Evolutionary conservation across 2,329 filamentous ascomycete species (phyloP).

Genomic region (Fusarium sarcochroum): DNA sequence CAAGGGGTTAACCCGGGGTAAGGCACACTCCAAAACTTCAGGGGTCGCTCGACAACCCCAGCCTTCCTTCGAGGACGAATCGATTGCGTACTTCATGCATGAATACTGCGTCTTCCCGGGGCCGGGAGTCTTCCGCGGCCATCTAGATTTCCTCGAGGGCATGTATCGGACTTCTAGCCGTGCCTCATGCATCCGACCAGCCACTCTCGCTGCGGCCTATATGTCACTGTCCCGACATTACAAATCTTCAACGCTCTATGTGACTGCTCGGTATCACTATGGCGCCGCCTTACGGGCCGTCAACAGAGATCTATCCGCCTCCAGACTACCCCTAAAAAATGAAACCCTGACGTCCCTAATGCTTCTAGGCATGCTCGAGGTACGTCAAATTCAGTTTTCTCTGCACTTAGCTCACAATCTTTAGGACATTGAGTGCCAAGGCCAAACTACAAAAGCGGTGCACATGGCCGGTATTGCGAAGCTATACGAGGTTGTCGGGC

Average conservation of each 20-base stretch:
- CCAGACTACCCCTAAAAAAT: constrained; percentile 20
- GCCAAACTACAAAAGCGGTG: constrained; percentile 28
- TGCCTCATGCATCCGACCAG: constrained; percentile 31
- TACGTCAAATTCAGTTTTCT: background rate
- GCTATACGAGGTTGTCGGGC: constrained; percentile 30
- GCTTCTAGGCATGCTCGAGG: constrained; percentile 38
- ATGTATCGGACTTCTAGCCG: constrained; percentile 25
- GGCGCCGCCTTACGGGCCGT: constrained; percentile 27
- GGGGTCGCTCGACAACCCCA: constrained; percentile 28
- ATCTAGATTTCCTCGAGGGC: constrained; percentile 30
- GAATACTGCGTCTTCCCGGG: constrained; percentile 28
- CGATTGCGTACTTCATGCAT: constrained; percentile 26
- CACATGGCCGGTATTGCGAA: constrained; percentile 36
- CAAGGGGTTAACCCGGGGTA: background rate
- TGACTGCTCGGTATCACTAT: constrained; percentile 29
- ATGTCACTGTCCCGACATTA: constrained; percentile 35
- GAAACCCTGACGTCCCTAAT: constrained; percentile 33
- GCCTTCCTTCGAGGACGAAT: constrained; percentile 37
- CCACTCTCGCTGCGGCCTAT: constrained; percentile 28
- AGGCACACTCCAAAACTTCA: background rate
- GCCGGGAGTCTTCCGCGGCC: constrained; percentile 17
- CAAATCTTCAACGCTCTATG: constrained; percentile 34
- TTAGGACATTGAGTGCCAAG: constrained; percentile 39
- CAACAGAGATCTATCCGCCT: constrained; percentile 32
- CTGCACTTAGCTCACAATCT: constrained; percentile 7